A percentile compares a stretch with the other conserved stretches of the same genome.
These are phyloP conservation scores for Pyrenula aspistea DNA, from an alignment of 495 filamentous ascomycete genomes.

Conservation along the genomic window DNA sequence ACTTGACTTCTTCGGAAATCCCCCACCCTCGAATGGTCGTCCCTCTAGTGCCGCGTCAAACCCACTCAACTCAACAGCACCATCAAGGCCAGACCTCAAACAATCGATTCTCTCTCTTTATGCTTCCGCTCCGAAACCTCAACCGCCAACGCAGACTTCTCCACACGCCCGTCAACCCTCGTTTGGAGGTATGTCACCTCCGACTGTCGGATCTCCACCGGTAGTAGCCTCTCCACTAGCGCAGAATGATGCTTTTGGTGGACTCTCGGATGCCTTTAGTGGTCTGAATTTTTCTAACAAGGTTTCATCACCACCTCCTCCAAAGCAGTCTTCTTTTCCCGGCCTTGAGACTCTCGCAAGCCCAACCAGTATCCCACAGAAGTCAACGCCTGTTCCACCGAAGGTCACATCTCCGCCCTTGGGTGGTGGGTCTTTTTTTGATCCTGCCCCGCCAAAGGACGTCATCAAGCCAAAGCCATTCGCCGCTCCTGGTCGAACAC, in stretches of 20 bases:
- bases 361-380: conserved; percentile 24
- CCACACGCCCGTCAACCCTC: conserved; percentile 48
- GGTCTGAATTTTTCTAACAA: conserved; percentile 57
- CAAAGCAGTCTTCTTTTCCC: conserved; percentile 55
- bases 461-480: conserved; percentile 32
- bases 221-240: conserved; percentile 1
- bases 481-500: conserved; percentile 26
- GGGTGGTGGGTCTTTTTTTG: conserved; percentile 70
- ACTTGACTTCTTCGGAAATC: conserved; percentile 79
- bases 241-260: conserved; percentile 49
- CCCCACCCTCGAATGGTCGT: conserved; percentile 49
- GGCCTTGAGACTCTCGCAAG: conserved; percentile 51
- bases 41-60: conserved; percentile 62
- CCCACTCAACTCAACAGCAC: conserved; percentile 36
- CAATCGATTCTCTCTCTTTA: conserved; percentile 95
- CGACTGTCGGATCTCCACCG: conserved; percentile 21
- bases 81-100: conserved; percentile 87
- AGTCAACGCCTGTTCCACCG: conserved; percentile 39
- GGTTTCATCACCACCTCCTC: conserved; percentile 38
- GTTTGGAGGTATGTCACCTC: conserved; percentile 58
- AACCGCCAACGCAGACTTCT: conserved; percentile 30
- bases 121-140: conserved; percentile 64
- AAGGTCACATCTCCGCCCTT: conserved; percentile 42
- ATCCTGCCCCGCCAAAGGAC: conserved; percentile 48
- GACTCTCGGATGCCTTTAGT: conserved; percentile 80